Evolutionary conservation across 331 rosid species (phyloP), one percentile per base, ranked within the genome.

Genomic region (Malus hybrid): DNA sequence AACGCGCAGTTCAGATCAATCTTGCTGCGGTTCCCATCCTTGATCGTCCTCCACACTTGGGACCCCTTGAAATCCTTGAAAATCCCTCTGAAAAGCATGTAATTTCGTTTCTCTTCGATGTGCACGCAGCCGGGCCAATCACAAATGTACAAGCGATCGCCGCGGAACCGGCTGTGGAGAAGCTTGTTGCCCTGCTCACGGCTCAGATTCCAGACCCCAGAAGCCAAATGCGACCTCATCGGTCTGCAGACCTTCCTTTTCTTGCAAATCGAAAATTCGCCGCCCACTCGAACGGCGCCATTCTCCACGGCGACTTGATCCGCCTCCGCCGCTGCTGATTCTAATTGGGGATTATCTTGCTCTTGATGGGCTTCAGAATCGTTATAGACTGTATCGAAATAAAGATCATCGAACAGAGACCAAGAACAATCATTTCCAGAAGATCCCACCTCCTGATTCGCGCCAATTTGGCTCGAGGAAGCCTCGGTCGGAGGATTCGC

Each of bases 121-220:
- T 95, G 99, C 32, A 86, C 87, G 34, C 99, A 95, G 0, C 97
- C 97, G 0, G 99, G 99, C 99, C 96, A 92, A 76, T 90, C 97
- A 60, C 97, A 85, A 4, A 95, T 73, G 34, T 95, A 95, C 48
- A 95, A 69, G 69, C 80, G 83, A 15, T 95, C 99, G 32, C 91
- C 91, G 1, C 99, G 96, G 76, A 89, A 95, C 48, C 88, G 93
- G 10, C 99, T 80, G 1, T 83, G 89, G 1, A 95, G 88, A 0
- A 95, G 88, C 85, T 95, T 95, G 69, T 84, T 88, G 24, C 99
- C 99, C 42, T 86, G 86, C 52, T 95, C 99, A 5, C 97, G 83
- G 54, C 93, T 90, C 81, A 95, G 24, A 56, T 73, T 90, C 98
- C 98, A 87, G 2, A 66, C 84, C 18, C 93, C 88, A 11, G 93